These are phyloP conservation scores for Erysimum cheiranthoides DNA, from an alignment of 345 rosid species.

Conservation along the genomic window DNA sequence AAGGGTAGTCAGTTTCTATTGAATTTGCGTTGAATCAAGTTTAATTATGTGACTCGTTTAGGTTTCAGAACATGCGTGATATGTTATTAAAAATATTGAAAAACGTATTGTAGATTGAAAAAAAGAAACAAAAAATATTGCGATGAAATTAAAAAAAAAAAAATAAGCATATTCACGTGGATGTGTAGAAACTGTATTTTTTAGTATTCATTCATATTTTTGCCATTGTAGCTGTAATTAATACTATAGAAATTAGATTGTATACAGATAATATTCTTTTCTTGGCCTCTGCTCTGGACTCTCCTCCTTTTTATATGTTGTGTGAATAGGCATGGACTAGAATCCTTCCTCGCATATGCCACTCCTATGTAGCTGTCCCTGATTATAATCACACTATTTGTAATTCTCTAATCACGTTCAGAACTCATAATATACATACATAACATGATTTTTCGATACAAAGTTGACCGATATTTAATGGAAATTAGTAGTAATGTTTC, in stretches of 20 bases:
- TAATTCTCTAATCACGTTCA: constrained; percentile 21
- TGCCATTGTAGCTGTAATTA: neutral
- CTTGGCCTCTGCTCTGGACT: constrained; percentile 19
- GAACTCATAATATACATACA: neutral
- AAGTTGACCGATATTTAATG: neutral
- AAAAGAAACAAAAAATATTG: neutral
- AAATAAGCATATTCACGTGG: neutral
- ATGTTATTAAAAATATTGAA: neutral
- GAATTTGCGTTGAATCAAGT: constrained; percentile 23
- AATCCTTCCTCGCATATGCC: constrained; percentile 28
- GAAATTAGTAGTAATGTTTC: neutral
- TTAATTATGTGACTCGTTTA: constrained; percentile 28
- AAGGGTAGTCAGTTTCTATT: constrained; percentile 7
- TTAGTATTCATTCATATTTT: neutral
- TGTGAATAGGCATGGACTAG: constrained; percentile 28
- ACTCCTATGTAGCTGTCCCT: constrained; percentile 29
- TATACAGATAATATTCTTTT: constrained; percentile 15
- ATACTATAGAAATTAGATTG: neutral
- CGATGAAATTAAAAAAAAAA: neutral
- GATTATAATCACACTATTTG: constrained; percentile 2
- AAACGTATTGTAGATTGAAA: constrained; percentile 9
- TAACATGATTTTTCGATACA: neutral
- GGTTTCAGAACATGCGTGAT: constrained; percentile 9
- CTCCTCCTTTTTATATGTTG: neutral
- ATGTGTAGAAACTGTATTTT: neutral